Conservation (phyloP, 345 rosid species). For the Populus simonii region DNA sequence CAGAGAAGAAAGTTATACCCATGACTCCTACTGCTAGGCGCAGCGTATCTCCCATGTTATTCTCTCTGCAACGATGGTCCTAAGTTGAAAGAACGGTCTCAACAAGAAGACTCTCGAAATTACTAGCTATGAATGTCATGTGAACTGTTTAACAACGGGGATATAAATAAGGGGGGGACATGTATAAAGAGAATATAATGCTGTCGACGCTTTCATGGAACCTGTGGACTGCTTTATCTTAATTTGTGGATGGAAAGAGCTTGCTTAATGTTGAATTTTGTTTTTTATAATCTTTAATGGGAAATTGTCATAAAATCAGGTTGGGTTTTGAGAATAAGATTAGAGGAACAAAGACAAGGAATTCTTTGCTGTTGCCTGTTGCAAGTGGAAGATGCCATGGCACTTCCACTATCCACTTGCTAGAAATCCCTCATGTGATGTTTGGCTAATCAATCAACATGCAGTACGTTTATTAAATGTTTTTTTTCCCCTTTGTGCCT, state of each 20-base stretch:
- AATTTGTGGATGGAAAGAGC: conserved; percentile 32
- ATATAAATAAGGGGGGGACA: conserved; percentile 33
- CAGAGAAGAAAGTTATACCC: conserved; percentile 31
- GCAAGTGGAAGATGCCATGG: conserved; percentile 30
- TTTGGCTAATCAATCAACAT: neutral
- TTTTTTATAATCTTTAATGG: no score
- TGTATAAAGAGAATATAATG: conserved; percentile 24
- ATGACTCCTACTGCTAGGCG: conserved; percentile 65
- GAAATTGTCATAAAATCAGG: neutral
- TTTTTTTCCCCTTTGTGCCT: neutral
- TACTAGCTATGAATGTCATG: neutral
- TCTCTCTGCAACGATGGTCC: conserved; percentile 8
- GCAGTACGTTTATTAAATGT: neutral
- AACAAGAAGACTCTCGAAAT: neutral
- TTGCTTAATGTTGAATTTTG: neutral
- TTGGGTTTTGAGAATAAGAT: neutral
- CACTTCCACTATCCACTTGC: conserved; percentile 18
- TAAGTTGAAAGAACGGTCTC: conserved; percentile 13
- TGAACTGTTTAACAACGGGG: conserved; percentile 15
- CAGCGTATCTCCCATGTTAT: conserved; percentile 51
- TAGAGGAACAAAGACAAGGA: conserved; percentile 5
- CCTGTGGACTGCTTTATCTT: conserved; percentile 9
- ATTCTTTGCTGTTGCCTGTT: neutral
- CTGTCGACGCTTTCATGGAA: conserved; percentile 20
- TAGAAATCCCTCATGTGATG: neutral